A percentile compares a stretch with the other conserved stretches of the same genome.
Conservation (phyloP, 169 alveolate species). For the Plasmodium sp. region DNA sequence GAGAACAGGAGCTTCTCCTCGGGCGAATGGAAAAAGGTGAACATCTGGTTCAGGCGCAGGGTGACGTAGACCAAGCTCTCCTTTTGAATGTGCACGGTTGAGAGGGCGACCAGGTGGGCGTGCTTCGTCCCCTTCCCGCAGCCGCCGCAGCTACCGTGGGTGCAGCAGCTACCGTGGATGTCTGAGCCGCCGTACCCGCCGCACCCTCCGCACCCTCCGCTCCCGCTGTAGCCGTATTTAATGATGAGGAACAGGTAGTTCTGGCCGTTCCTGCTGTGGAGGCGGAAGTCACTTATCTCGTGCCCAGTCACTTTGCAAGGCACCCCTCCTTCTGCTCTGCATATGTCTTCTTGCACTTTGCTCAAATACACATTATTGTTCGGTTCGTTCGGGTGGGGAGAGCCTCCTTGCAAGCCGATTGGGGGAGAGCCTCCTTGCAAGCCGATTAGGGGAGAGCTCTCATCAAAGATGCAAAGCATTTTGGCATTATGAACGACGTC, state of each 20-base stretch:
- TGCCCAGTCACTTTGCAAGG: slow-evolving; percentile 13
- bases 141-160: too few species aligned
- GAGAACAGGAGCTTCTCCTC: slow-evolving; percentile 29
- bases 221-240: slow-evolving; percentile 8
- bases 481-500: slow-evolving; percentile 58
- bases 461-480: slow-evolving; percentile 64
- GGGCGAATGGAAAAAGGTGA: slow-evolving; percentile 55
- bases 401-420: neutral
- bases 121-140: slow-evolving; percentile 13
- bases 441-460: neutral
- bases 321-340: neutral
- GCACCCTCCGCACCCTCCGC: too few species aligned
- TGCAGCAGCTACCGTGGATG: too few species aligned
- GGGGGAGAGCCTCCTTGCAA: neutral
- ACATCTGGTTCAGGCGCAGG: slow-evolving; percentile 38
- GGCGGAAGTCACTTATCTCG: slow-evolving; percentile 29
- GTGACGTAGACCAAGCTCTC: slow-evolving; percentile 24
- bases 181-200: too few species aligned
- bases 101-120: slow-evolving; percentile 7
- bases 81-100: slow-evolving; percentile 57
- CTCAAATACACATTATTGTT: slow-evolving; percentile 29
- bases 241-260: slow-evolving; percentile 29
- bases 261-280: slow-evolving; percentile 24
- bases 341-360: slow-evolving; percentile 19
- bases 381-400: neutral